Evolutionary conservation across 495 filamentous ascomycete species (phyloP).

Genomic region (Penicillium argentinense): DNA sequence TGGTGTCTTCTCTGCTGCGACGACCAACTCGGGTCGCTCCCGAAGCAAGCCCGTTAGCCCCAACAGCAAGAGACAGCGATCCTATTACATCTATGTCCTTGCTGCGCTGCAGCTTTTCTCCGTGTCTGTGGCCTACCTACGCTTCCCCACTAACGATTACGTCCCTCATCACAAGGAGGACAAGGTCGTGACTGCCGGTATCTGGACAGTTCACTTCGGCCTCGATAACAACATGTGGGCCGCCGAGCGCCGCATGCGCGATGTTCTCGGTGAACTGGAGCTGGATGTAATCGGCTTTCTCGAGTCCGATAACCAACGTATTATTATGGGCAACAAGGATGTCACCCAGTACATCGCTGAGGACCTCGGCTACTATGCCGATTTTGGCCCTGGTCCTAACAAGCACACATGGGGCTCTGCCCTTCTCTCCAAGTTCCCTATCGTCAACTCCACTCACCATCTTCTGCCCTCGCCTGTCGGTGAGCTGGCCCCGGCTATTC

Average conservation of each 20-base stretch:
- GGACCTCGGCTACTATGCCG: conserved; percentile 96
- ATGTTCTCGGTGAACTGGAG: conserved; percentile 89
- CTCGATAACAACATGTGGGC: conserved; percentile 99
- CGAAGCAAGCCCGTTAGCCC: conserved; percentile 53
- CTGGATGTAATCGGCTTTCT: conserved; percentile 93
- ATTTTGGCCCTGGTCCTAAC: conserved; percentile 96
- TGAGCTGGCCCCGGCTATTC: conserved; percentile 93
- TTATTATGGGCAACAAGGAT: conserved; percentile 99
- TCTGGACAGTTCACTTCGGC: conserved; percentile 99
- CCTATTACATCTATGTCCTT: conserved; percentile 75
- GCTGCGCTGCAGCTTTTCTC: conserved; percentile 74
- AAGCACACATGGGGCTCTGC: conserved; percentile 98
- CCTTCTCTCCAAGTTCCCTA: conserved; percentile 94
- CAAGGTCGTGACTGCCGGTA: conserved; percentile 85
- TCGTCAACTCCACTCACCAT: conserved; percentile 95
- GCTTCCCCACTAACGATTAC: conserved; percentile 93
- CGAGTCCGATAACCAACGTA: conserved; percentile 91
- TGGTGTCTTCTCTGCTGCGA: conserved; percentile 76
- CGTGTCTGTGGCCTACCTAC: conserved; percentile 79
- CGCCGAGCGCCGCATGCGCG: conserved; percentile 88
- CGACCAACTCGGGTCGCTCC: conserved; percentile 44
- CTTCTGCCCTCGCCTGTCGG: conserved; percentile 90
- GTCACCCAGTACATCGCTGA: conserved; percentile 94
- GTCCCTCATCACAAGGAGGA: conserved; percentile 83
- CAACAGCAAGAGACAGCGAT: conserved; percentile 53